Conservation (phyloP, 805 yeast genomes). For the Ogataea saltuana region DNA sequence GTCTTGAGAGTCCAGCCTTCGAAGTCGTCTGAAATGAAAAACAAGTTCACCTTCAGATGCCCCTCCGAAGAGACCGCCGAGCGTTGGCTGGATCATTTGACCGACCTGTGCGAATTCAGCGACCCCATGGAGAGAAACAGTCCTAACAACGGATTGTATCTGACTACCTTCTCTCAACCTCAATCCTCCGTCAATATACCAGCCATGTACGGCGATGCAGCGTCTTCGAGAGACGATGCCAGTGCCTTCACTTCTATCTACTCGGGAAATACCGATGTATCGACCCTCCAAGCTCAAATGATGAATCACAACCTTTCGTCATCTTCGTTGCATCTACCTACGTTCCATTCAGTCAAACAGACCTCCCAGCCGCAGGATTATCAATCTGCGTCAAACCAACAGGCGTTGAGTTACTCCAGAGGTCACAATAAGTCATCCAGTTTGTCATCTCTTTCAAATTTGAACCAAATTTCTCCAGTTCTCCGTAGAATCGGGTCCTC, state of each 20-base stretch:
- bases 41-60: conserved; percentile 44
- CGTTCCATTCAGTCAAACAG: conserved; percentile 28
- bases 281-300: conserved; percentile 10
- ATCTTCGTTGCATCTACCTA: conserved; percentile 28
- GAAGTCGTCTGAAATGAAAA: conserved; percentile 28
- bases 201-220: conserved; percentile 8
- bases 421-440: conserved; percentile 17
- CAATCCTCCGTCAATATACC: conserved; percentile 13
- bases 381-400: conserved; percentile 2
- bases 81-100: conserved; percentile 57
- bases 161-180: conserved; percentile 11
- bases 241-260: conserved; percentile 13
- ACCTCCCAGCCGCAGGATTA: background rate
- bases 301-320: conserved; percentile 18
- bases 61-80: conserved; percentile 43
- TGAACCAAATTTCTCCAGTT: conserved; percentile 9
- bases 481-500: conserved; percentile 17
- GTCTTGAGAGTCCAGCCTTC: conserved; percentile 38
- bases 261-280: background rate
- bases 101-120: conserved; percentile 50
- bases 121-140: conserved; percentile 51
- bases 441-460: conserved; percentile 16
- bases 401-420: too few relatives aligned
- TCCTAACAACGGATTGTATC: conserved; percentile 36
- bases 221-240: conserved; percentile 15